Evolutionary conservation across 2,329 filamentous ascomycete species (phyloP).

Genomic region (Fusarium protoensiforme): DNA sequence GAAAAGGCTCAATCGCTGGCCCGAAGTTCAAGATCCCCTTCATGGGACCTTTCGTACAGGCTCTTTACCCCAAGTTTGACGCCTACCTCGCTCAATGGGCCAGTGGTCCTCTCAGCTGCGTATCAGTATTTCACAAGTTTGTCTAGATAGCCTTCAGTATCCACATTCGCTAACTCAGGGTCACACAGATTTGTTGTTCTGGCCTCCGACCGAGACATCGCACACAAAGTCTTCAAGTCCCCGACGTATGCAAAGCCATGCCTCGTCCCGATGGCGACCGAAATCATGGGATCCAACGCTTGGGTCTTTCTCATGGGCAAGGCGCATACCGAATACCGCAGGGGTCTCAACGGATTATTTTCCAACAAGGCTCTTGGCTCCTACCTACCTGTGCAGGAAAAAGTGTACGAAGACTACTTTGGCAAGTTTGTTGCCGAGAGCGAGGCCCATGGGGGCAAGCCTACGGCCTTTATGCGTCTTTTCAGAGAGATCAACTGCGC

Average conservation of each 20-base stretch:
- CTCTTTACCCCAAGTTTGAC: conserved; percentile 78
- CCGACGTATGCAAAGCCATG: conserved; percentile 80
- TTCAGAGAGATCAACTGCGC: conserved; percentile 85
- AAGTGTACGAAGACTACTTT: conserved; percentile 78
- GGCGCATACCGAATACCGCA: conserved; percentile 81
- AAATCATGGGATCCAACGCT: conserved; percentile 76
- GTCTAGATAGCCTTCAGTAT: neutral
- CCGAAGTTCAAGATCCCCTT: conserved; percentile 73
- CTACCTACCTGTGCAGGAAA: conserved; percentile 80
- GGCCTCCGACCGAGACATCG: conserved; percentile 80
- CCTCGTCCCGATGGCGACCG: conserved; percentile 79
- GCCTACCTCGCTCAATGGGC: conserved; percentile 82
- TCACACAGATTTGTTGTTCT: conserved; percentile 78
- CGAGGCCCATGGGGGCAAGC: conserved; percentile 60
- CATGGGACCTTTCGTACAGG: conserved; percentile 81
- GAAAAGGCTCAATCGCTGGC: conserved; percentile 72
- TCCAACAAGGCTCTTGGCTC: conserved; percentile 76
- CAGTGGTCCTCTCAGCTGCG: conserved; percentile 81
- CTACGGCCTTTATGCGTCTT: conserved; percentile 74
- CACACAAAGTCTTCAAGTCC: conserved; percentile 85
- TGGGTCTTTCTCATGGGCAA: conserved; percentile 86
- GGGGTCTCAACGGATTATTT: conserved; percentile 79
- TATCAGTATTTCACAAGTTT: conserved; percentile 88
- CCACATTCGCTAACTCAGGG: neutral
- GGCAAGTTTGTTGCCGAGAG: conserved; percentile 73